These are phyloP conservation scores for Fusarium newnesense DNA, from an alignment of 2,329 filamentous ascomycete species.

Conservation along the genomic window DNA sequence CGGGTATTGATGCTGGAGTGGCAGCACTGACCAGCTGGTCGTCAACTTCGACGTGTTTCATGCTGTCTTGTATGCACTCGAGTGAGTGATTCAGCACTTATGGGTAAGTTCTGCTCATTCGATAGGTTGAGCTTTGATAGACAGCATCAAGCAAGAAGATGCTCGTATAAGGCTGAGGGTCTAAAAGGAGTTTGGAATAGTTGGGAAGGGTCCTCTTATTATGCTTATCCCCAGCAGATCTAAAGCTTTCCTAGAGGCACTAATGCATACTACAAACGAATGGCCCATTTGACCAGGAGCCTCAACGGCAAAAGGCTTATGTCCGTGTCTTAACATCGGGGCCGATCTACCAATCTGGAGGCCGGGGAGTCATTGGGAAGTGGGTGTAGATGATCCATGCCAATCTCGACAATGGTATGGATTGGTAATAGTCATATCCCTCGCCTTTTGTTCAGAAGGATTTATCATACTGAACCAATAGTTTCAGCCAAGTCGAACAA, in stretches of 20 bases:
- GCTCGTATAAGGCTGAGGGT: not conserved
- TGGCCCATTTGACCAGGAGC: not conserved
- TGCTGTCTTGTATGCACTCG: constrained; percentile 5
- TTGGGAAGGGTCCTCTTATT: constrained; percentile 6
- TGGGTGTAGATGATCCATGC: constrained; percentile 3
- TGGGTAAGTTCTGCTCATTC: not conserved
- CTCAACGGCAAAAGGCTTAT: constrained; percentile 21
- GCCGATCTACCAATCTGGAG: not conserved
- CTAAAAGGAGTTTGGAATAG: not conserved
- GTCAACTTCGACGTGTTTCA: constrained; percentile 15
- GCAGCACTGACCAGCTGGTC: constrained; percentile 17
- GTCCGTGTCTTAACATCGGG: constrained; percentile 16
- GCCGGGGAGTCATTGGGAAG: constrained; percentile 4
- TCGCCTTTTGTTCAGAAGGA: not conserved
- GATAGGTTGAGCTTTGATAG: not conserved
- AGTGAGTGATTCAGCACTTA: not conserved
- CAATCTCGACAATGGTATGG: not conserved
- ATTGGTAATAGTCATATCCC: constrained; percentile 3
- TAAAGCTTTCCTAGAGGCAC: constrained; percentile 1
- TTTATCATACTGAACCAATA: constrained; percentile 3
- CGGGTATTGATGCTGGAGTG: constrained; percentile 1
- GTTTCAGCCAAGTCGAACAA: not conserved
- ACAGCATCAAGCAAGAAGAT: not conserved
- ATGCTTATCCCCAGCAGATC: not conserved
- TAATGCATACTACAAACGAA: constrained; percentile 5